Base-by-base conservation (phyloP, 78 protist genomes). In the Ministeria vibrans region DNA sequence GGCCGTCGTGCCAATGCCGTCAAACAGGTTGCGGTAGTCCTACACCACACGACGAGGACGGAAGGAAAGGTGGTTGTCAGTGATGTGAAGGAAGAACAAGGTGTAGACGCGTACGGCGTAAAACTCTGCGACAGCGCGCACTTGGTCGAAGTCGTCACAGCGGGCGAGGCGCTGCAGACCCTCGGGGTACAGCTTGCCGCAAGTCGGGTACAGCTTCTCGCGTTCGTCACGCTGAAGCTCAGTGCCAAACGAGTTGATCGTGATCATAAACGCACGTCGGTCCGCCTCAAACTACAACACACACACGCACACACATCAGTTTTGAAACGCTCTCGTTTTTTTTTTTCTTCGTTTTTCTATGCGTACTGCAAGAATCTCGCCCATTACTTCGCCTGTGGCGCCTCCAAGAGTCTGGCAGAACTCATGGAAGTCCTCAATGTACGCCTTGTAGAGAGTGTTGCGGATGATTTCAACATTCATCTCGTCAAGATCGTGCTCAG, bases 351-450 rank as follows among this genome's bases (percentile, higher is more conserved):
- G 22, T 75, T 55, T 20, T 20, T 75, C 18, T 41, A 23, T 55
- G 22, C 73, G 32, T 32, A 86, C 89, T 43, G 42, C 88, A 42
- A 94, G 85, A 38, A 95, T 82, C 53, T 66, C 86, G 42, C 64
- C 30, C 99, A 96, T 94, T 68, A 87, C 77, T 34, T 77, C 84
- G 34, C 83, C 77, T 5, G 99, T 96, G 45, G 53, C 76, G 45
- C 95, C 97, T 55, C 98, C 97, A 7, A 93, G 63, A 2, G 32
- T n/a, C 53, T 84, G 34, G 86, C 91, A 82, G 79, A 83, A 98
- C 32, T 20, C 7, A 88, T 89, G 86, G 80, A 98, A 98, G 78
- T 94, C 97, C 86, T 97, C 98, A n/a, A 96, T 87, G 86, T 95
- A 98, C 13, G 91, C 78, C 91, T 94, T 94, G 90, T 95, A 92